Evolutionary conservation across 2,329 filamentous ascomycete genomes (phyloP).

Genomic region (Gnomoniopsis sp.): DNA sequence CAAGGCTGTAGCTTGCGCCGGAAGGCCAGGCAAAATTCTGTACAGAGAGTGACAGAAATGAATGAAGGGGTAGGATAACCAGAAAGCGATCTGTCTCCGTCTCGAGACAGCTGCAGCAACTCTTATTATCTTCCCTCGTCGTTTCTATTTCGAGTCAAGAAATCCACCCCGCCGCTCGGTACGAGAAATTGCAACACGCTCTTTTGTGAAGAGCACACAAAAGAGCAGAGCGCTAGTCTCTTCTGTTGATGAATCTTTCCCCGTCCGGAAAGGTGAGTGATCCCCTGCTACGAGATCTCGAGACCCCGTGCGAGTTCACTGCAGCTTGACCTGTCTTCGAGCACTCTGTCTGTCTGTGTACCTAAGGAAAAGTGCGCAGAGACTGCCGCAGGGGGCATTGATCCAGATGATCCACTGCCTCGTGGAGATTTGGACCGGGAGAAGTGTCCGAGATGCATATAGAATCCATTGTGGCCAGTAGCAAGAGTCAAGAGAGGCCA

Average conservation of each 20-base stretch:
- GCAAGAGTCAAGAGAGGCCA: neutral
- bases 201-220: constrained; percentile 1
- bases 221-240: constrained; percentile 7
- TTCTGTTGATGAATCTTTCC: constrained; percentile 1
- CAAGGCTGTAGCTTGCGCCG: neutral
- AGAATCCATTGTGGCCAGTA: neutral
- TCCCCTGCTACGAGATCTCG: constrained; percentile 1
- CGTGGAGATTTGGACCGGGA: neutral
- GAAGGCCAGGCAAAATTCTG: neutral
- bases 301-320: neutral
- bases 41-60: neutral
- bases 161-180: neutral
- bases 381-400: neutral
- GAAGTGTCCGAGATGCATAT: constrained; percentile 1
- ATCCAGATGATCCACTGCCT: neutral
- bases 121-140: neutral
- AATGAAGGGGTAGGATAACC: neutral
- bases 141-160: neutral
- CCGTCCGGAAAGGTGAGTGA: constrained; percentile 9
- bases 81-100: constrained; percentile 2
- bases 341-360: neutral
- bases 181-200: constrained; percentile 7
- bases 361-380: too few relatives aligned
- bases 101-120: constrained; percentile 1
- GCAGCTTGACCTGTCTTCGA: neutral